Percentiles rank a stretch among this genome's conserved stretches.
These are phyloP conservation scores for Chalaropsis thielavioides DNA, from an alignment of 2,329 filamentous ascomycete genomes.

Conservation along the genomic window DNA sequence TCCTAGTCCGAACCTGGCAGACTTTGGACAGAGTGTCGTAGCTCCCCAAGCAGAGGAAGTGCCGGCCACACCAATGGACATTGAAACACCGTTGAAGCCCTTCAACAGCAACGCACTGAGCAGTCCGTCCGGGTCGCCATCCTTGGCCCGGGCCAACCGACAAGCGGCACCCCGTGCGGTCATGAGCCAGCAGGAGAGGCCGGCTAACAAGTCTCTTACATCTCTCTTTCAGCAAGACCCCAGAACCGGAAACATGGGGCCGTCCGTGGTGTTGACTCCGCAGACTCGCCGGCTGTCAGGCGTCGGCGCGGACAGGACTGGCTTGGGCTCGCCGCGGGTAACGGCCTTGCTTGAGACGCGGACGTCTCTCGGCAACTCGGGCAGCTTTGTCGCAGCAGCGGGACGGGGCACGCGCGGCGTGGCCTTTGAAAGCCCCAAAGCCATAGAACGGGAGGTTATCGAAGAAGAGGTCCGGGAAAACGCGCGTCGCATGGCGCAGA, in stretches of 20 bases:
- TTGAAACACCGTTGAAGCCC: constrained; percentile 12
- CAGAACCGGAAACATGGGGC: constrained; percentile 42
- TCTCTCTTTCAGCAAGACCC: constrained; percentile 39
- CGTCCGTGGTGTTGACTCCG: constrained; percentile 49
- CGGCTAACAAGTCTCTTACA: not conserved
- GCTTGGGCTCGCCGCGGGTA: constrained; percentile 62
- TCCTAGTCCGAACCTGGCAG: constrained; percentile 5
- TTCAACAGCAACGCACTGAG: constrained; percentile 6
- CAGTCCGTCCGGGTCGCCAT: constrained; percentile 16
- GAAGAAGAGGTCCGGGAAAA: constrained; percentile 49
- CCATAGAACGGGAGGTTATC: constrained; percentile 42
- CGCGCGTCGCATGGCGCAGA: constrained; percentile 39
- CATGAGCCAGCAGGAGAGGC: not conserved
- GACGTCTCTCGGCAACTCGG: constrained; percentile 51
- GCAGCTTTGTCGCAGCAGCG: not conserved
- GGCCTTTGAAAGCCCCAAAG: constrained; percentile 50
- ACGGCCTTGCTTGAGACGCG: constrained; percentile 57
- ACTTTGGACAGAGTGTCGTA: not conserved
- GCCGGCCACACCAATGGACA: constrained; percentile 13
- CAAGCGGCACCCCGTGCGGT: constrained; percentile 6
- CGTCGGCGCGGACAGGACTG: constrained; percentile 52
- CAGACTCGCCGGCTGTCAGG: constrained; percentile 43
- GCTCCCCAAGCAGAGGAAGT: not conserved
- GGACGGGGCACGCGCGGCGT: constrained; percentile 30
- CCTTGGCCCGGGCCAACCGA: constrained; percentile 13